Base-by-base conservation (phyloP, 129 eudicot species). In the Flaveria ramosissima region DNA sequence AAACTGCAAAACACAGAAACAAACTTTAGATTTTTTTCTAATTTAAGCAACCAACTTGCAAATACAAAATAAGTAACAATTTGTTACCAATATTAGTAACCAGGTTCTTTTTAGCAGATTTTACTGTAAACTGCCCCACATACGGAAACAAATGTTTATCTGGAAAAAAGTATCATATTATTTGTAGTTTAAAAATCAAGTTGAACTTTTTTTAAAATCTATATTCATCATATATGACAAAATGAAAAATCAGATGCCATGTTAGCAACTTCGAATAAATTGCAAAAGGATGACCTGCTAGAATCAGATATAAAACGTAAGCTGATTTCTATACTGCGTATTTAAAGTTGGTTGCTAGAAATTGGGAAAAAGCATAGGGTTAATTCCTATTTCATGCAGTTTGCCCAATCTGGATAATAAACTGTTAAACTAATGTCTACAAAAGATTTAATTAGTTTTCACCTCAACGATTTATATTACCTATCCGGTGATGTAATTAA, bases 341-440 rank as follows among this genome's bases (percentile, higher is more conserved):
- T 14, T 12, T 12, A 61, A 23, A 12, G 67, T 61, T 61, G 67
- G 67, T 26, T 24, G 42, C 67, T 23, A 59, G 7, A 59, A 21
- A 59, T 59, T 20, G 16, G 65, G 12, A 59, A 9, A 59, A 21
- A 10, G 2, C 7, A 21, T 62, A 15, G 6, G 2, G 45, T 30
- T 30, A 42, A 12, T 62, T 59, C 27, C 68, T 13, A 27, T 12
- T 62, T 13, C 14, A 1, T 62, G 68, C 68, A 13, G 63, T 21
- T 57, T 57, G 64, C 32, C 65, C 65, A 59, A 59, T 21, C 32
- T 21, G 36, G 65, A 59, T 21, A 59, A 59, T 23, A 59, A 59
- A 3, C 7, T 10, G 26, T 11, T 20, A 24, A 23, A 59, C 16
- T 59, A 59, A 59, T 23, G 65, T 21, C n/a, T 21, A 59, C 14